phyloP scores from a whole-genome alignment of 2,329 filamentous ascomycete species.

The Trichoderma asperellum region DNA sequence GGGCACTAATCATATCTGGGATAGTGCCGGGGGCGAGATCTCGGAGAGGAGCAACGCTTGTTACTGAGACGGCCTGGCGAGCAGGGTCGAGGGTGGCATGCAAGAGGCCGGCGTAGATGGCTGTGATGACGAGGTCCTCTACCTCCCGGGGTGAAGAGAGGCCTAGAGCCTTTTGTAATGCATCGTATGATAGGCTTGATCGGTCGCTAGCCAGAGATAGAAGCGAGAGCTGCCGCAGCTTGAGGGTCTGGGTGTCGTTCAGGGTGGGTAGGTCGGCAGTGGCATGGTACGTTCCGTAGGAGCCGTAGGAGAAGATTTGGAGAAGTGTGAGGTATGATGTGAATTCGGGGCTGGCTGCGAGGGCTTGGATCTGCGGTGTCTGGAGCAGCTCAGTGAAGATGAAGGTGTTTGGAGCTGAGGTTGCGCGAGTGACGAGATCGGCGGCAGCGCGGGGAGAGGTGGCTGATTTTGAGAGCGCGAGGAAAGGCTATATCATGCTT shows the following conservation, averaged over 20 bases:
- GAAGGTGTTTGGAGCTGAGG: constrained; percentile 85
- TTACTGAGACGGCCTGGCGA: constrained; percentile 73
- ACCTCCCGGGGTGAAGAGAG: constrained; percentile 71
- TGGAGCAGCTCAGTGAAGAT: constrained; percentile 93
- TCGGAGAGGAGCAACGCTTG: constrained; percentile 80
- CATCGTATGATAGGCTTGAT: constrained; percentile 71
- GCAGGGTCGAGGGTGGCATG: constrained; percentile 82
- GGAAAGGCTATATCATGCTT: constrained; percentile 70
- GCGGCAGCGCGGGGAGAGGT: constrained; percentile 81
- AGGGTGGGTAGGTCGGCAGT: constrained; percentile 68
- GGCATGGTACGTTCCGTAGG: constrained; percentile 71
- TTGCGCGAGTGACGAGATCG: constrained; percentile 85
- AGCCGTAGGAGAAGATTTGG: constrained; percentile 90
- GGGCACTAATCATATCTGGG: constrained; percentile 66
- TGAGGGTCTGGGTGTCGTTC: constrained; percentile 72
- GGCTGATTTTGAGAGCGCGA: constrained; percentile 84
- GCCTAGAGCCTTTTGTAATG: constrained; percentile 68
- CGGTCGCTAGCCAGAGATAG: constrained; percentile 75
- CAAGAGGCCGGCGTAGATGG: constrained; percentile 84
- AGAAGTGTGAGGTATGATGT: constrained; percentile 70
- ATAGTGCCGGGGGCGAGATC: constrained; percentile 79
- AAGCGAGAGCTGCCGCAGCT: constrained; percentile 89
- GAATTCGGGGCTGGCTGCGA: constrained; percentile 65
- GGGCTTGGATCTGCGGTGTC: constrained; percentile 75
- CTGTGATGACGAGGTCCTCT: constrained; percentile 83